Evolutionary conservation across 768 basidiomycete genomes (phyloP), one percentile per base, ranked within the genome.

Genomic region (Crepidotus variabilis): DNA sequence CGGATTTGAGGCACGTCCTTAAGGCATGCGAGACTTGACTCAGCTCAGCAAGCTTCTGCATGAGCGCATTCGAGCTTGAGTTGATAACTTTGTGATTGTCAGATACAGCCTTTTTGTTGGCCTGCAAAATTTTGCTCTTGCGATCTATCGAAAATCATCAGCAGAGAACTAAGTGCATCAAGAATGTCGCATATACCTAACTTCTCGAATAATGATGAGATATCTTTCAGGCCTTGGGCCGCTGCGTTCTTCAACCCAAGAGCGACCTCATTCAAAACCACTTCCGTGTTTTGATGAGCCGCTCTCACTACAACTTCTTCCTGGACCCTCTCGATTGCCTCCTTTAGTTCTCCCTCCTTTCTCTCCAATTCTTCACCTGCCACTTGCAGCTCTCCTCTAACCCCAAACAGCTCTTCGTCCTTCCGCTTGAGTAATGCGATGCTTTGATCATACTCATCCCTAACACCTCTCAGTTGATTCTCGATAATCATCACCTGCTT

Each of bases 371-470:
- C 75, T 1, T 70, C 72, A 58, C 82, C 76, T 1, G 80, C 81
- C 54, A 74, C 74, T 55, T 77, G 72, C 49, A 95, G 71, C 62
- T 73, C 78, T 18, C 79, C 80, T 57, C 76, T 79, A 2, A 88
- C 82, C 50, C 78, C 73, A 55, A 79, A 83, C 53, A 98, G 72
- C 67, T 97, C 92, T 6, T 83, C 82, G 51, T 95, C 89, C 28
- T 84, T 80, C 63, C 81, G 84, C 67, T 85, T 83, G 47, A 98
- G 73, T 47, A 93, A 61, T 1, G 80, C 84, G 55, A 94, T 89
- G 62, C 90, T 88, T 70, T 95, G 87, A 66, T 97, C 94, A 63
- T 94, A 96, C 71, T 98, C 94, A 55, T 94, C 93, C 53, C 88
- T 79, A 16, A 93, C 84, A 28, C 79, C 84, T 53, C 83, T 75